Evolutionary conservation across 2,329 filamentous ascomycete species (phyloP), one percentile per base, ranked within the genome.

Genomic region (Paecilomyces sp.): DNA sequence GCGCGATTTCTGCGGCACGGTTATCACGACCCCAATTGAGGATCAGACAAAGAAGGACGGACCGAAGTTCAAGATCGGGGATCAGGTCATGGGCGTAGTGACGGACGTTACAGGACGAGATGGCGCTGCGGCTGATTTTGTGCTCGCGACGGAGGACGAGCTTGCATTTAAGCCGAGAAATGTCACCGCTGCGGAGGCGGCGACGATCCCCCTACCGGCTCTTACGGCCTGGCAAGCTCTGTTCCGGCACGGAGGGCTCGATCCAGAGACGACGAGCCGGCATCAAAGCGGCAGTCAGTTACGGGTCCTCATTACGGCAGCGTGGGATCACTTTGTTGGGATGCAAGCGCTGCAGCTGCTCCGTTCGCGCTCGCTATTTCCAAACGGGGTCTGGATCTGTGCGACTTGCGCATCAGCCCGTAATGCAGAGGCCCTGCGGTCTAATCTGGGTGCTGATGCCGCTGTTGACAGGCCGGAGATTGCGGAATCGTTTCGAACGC

Each of bases 141-240:
- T 70, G 4, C 58, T 78, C 11, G 76, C 71, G 1, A 66, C 66
- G 2, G 75, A 78, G 60, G 60, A 66, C 8, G 76, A 79, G 61
- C 60, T 79, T 25, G 69, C 74, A 12, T 65, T 68, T 33, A 76
- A 75, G 57, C 75, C 75, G 12, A 60, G 58, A n/a, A 77, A 75
- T 60, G 66, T 77, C 30, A 67, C 66, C 18, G 66, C 69, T 0
- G 66, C 66, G 3, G 70, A 74, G 56, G 74, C 74, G 2, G 70
- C 72, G 6, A 70, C 75, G 3, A 66, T 79, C 11, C 75, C 76
- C 0, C 62, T 76, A 4, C 70, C 73, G 1, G 72, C 68, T 6
- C 67, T 79, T 57, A 77, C 74, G 31, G 77, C 74, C 9, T 79
- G 75, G 73, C 74, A 78, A 64, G 74, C 73, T 3, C 65, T 78